Conservation (phyloP, 2,329 filamentous ascomycete genomes). For the Fusarium abutilonis region DNA sequence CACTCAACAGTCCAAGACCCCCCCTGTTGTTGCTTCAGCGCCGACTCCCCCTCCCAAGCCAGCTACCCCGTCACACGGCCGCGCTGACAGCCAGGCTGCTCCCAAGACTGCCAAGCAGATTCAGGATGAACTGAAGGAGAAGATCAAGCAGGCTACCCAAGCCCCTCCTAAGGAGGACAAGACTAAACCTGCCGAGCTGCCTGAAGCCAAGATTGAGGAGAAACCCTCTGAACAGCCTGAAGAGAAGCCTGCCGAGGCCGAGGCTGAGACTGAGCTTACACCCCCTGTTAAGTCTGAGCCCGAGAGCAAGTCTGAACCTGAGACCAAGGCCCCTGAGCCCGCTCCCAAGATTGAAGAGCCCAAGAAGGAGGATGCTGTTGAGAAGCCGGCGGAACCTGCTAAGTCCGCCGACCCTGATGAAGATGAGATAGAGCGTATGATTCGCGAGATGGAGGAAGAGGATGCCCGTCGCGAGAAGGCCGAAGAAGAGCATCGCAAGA, state of each 20-base stretch:
- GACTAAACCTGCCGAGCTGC: constrained; percentile 37
- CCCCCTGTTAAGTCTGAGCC: constrained; percentile 32
- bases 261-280: constrained; percentile 31
- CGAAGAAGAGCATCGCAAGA: constrained; percentile 56
- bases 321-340: constrained; percentile 46
- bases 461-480: constrained; percentile 34
- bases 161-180: constrained; percentile 49
- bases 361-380: constrained; percentile 36
- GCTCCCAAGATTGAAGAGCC: constrained; percentile 41
- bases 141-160: constrained; percentile 72
- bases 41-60: constrained; percentile 83
- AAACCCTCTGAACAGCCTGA: constrained; percentile 42
- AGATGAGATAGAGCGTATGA: constrained; percentile 68
- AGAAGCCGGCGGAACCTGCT: constrained; percentile 44
- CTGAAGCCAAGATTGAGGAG: constrained; percentile 46
- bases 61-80: constrained; percentile 72
- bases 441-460: constrained; percentile 67
- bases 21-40: constrained; percentile 76
- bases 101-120: constrained; percentile 83
- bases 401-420: constrained; percentile 56
- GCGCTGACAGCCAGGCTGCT: constrained; percentile 73
- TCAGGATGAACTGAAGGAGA: constrained; percentile 82
- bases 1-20: constrained; percentile 68
- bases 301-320: constrained; percentile 43
- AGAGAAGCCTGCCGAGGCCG: constrained; percentile 23